These are phyloP conservation scores for Chytriomyces hyalinus DNA, from an alignment of 192 early-diverging fungal species.

Conservation along the genomic window DNA sequence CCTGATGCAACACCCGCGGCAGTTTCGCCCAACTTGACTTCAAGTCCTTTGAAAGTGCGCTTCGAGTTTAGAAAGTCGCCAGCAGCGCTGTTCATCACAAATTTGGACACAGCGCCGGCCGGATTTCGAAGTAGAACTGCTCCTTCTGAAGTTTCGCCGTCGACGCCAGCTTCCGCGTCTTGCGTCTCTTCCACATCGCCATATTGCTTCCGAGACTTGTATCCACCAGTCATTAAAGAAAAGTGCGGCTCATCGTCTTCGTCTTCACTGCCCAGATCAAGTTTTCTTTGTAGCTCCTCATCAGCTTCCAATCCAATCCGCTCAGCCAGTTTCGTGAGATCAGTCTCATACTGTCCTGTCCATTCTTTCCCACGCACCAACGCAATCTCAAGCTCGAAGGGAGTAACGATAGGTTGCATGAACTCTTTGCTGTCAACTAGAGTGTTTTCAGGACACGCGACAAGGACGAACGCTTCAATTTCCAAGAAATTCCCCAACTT, in stretches of 20 bases:
- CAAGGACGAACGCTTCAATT: slow-evolving; percentile 88
- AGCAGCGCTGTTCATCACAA: slow-evolving; percentile 62
- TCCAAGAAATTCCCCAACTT: slow-evolving; percentile 98
- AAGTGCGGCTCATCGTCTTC: slow-evolving; percentile 83
- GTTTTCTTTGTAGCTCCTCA: slow-evolving; percentile 16
- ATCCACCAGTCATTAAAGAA: slow-evolving; percentile 85
- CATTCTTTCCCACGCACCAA: slow-evolving; percentile 51
- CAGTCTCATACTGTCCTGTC: slow-evolving; percentile 51
- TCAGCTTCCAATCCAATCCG: slow-evolving; percentile 38
- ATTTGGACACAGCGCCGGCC: slow-evolving; percentile 57
- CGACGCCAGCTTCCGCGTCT: slow-evolving; percentile 6
- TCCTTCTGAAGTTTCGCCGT: neutral
- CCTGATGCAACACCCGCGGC: slow-evolving; percentile 80
- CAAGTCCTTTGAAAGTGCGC: slow-evolving; percentile 82
- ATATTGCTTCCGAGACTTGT: slow-evolving; percentile 50
- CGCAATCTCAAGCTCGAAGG: slow-evolving; percentile 88
- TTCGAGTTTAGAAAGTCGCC: slow-evolving; percentile 72
- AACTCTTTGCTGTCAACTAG: slow-evolving; percentile 92
- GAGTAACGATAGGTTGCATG: slow-evolving; percentile 90
- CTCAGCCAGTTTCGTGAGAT: slow-evolving; percentile 41
- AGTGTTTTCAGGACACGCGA: slow-evolving; percentile 94
- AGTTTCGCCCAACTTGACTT: slow-evolving; percentile 69
- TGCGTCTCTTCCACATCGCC: neutral
- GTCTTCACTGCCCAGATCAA: slow-evolving; percentile 23
- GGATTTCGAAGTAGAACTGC: slow-evolving; percentile 61